phyloP scores from a whole-genome alignment of 2,329 filamentous ascomycete genomes.

The Xylaria polymorpha region DNA sequence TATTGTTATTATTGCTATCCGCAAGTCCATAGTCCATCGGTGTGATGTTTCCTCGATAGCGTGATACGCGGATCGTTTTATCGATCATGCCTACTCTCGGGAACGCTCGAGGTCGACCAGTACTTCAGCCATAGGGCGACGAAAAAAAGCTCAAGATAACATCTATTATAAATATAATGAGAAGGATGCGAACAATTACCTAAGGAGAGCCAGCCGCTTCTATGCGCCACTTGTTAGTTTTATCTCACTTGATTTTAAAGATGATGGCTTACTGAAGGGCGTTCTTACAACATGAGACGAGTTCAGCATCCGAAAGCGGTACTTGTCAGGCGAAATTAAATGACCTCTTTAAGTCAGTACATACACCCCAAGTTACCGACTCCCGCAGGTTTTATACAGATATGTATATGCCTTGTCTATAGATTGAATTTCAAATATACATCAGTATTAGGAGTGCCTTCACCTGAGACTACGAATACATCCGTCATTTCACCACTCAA shows the following conservation, averaged over 20 bases:
- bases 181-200: too few relatives aligned
- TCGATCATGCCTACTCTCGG: too few relatives aligned
- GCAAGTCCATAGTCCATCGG: not conserved
- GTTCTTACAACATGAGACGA: too few relatives aligned
- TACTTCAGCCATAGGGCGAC: too few relatives aligned
- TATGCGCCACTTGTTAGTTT: not conserved
- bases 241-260: not conserved
- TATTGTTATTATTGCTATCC: not conserved
- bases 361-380: not conserved
- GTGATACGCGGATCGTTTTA: too few relatives aligned
- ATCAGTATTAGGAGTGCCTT: not conserved
- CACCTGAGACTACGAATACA: not conserved
- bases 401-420: not conserved
- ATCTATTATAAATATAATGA: too few relatives aligned
- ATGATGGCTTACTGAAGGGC: not conserved
- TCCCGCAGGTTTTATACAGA: not conserved
- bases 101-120: too few relatives aligned
- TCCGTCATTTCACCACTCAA: constrained; percentile 44
- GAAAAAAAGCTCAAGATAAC: too few relatives aligned
- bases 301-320: too few relatives aligned
- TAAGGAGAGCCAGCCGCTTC: too few relatives aligned
- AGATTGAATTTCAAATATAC: not conserved
- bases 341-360: not conserved
- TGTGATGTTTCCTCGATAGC: not conserved
- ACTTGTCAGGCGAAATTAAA: not conserved